Evolutionary conservation across 129 eudicot species (phyloP), one percentile per base, ranked within the genome.

Genomic region (Tagetes erecta): DNA sequence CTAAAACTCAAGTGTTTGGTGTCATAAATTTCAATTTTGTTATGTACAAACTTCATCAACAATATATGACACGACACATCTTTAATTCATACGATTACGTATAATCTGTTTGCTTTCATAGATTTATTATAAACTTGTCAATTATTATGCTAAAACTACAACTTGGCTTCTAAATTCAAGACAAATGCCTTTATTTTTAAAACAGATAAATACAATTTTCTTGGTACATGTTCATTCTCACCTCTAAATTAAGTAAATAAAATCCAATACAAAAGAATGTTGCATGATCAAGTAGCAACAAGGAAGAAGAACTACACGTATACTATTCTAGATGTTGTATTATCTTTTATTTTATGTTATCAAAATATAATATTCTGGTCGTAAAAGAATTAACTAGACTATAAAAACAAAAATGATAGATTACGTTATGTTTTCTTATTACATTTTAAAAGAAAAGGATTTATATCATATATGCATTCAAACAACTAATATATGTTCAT

Each of bases 281-380:
- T 52, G 64, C 30, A 52, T 20, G 75, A 67, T 20, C 27, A 20
- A 35, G 34, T 31, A 67, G 37, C 38, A 13, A 36, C 13, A 50
- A 51, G 62, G 64, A 58, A 45, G 75, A 51, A 53, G 60, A 51
- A 70, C 33, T 70, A 70, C 75, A 70, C 75, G 75, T 70, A 70
- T 70, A 50, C 47, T 51, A 30, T 51, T 70, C 75, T 70, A 70
- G 75, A 70, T 70, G 64, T 7, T 44, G 6, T 3, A 7, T 44
- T 44, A 44, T 44, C 49, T 70, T 1, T 51, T 7, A 69, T 52
- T 51, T n/a, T 50, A 70, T 20, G 50, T 37, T 36, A 3, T 70
- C 5, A 39, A 52, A 70, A 52, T 67, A 53, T 27, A 56, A 6
- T 56, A 56, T 56, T 56, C 10, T 27, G 37, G 11, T 30, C 38